Percentiles rank a stretch among this genome's conserved stretches.
Evolutionary conservation across 805 yeast genomes (phyloP).

Genomic region (Nakazawaea ernobii): DNA sequence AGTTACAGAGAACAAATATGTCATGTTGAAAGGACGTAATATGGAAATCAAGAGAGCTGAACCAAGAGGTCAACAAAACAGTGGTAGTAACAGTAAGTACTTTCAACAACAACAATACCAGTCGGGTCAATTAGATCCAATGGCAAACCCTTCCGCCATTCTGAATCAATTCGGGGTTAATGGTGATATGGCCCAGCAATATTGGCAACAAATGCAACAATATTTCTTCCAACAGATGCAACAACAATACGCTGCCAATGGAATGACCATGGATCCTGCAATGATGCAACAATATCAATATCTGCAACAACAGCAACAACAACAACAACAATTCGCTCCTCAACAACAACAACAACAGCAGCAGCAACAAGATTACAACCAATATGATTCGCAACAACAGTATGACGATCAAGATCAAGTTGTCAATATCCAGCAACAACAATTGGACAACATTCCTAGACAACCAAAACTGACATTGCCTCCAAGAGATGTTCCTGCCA

Average conservation of each 20-base stretch:
- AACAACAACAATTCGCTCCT: slow-evolving; percentile 18
- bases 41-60: slow-evolving; percentile 84
- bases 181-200: slow-evolving; percentile 58
- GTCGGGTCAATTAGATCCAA: slow-evolving; percentile 19
- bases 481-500: slow-evolving; percentile 21
- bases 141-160: slow-evolving; percentile 23
- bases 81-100: slow-evolving; percentile 12
- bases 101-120: slow-evolving; percentile 24
- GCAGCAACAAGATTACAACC: slow-evolving; percentile 23
- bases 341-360: slow-evolving; percentile 27
- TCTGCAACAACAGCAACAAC: slow-evolving; percentile 27
- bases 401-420: slow-evolving; percentile 17
- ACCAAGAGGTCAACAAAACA: slow-evolving; percentile 62
- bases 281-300: slow-evolving; percentile 18
- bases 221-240: slow-evolving; percentile 59
- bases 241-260: slow-evolving; percentile 21
- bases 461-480: slow-evolving; percentile 13
- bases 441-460: slow-evolving; percentile 21
- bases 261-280: slow-evolving; percentile 14
- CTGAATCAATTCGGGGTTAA: slow-evolving; percentile 28
- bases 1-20: slow-evolving; percentile 75
- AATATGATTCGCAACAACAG: slow-evolving; percentile 17
- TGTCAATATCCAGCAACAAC: slow-evolving; percentile 15
- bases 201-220: slow-evolving; percentile 51
- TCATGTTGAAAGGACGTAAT: slow-evolving; percentile 78